Evolutionary conservation across 192 early-diverging fungal species (phyloP), one percentile per base, ranked within the genome.

Genomic region (Linnemannia schmuckeri): DNA sequence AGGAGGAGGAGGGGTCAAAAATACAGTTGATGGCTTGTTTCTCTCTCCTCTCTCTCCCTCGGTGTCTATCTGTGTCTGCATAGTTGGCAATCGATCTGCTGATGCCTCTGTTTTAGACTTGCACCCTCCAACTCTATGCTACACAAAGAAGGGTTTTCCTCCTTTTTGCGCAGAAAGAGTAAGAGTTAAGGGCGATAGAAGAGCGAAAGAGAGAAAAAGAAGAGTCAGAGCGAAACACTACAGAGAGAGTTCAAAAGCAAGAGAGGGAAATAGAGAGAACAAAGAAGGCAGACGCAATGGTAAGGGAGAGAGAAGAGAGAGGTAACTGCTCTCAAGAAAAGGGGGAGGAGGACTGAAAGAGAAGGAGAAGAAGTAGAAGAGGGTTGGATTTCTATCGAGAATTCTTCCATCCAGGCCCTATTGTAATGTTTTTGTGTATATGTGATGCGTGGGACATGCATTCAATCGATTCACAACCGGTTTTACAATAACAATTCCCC

Each of bases 81-180:
- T 66, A n/a, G 12, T 27, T 66, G 61, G 10, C 6, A 66, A 30
- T 66, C 2, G 61, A 66, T 30, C 61, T 66, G 61, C 61, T 66
- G 61, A 66, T 30, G 15, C n/a, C 27, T n/a, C 27, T 63, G 57
- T 63, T 30, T n/a, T n/a, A 27, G 57, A 33, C 27, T 24, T 57
- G n/a, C n/a, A 30, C 57, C 42, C 42, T 35, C 61, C 30, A 66
- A 66, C 61, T 66, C 61, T 33, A 66, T 66, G 61, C 61, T 66
- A 66, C 61, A 35, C 61, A 66, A 33, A 33, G 13, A 0, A 1
- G 22, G 61, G 2, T 33, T 63, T 12, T 0, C 7, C 24, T n/a
- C 17, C 35, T 6, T 22, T 22, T 41, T 40, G 35, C 70, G 38
- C 70, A 71, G 40, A 71, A 22, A 38, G 57, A 61, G n/a, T 27